These are phyloP conservation scores for Vanrija humicola DNA, from an alignment of 1,284 basidiomycete genomes.

Conservation along the genomic window DNA sequence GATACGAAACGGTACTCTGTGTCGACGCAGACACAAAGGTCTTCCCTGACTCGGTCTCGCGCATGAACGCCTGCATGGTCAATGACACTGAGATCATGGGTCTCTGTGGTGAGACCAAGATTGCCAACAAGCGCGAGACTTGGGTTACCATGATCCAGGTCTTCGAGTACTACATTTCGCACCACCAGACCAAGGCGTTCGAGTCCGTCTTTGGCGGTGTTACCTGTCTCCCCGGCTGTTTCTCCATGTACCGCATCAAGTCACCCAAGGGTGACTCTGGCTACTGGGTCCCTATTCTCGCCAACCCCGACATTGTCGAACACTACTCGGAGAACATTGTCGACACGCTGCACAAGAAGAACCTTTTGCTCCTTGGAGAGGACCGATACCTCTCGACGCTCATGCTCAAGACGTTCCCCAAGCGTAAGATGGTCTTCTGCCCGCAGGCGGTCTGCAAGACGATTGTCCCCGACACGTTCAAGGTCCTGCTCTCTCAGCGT, in stretches of 20 bases:
- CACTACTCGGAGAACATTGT: slow-evolving; percentile 98
- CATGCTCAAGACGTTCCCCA: slow-evolving; percentile 97
- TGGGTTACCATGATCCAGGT: slow-evolving; percentile 98
- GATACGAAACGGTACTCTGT: slow-evolving; percentile 92
- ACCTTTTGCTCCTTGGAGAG: slow-evolving; percentile 92
- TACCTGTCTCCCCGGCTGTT: slow-evolving; percentile 97
- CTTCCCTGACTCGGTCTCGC: slow-evolving; percentile 86
- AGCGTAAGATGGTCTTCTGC: slow-evolving; percentile 98
- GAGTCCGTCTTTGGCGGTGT: slow-evolving; percentile 99
- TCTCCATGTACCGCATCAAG: slow-evolving; percentile 99
- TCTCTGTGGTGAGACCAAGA: slow-evolving; percentile 97
- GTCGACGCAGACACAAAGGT: slow-evolving; percentile 99
- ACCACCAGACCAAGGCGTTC: slow-evolving; percentile 98
- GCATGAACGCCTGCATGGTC: slow-evolving; percentile 93
- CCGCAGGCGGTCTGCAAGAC: slow-evolving; percentile 98
- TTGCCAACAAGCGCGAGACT: slow-evolving; percentile 95
- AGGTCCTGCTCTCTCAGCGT: slow-evolving; percentile 88
- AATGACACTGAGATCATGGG: slow-evolving; percentile 98
- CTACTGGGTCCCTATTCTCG: slow-evolving; percentile 97
- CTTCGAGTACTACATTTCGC: slow-evolving; percentile 99
- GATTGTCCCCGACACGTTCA: slow-evolving; percentile 93
- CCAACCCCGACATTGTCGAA: slow-evolving; percentile 94
- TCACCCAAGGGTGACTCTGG: slow-evolving; percentile 84
- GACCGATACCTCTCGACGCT: slow-evolving; percentile 97
- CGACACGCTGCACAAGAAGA: slow-evolving; percentile 99